Evolutionary conservation across 352 stramenopile species (phyloP), one percentile per base, ranked within the genome.

Genomic region (Phytophthora cryptogea): DNA sequence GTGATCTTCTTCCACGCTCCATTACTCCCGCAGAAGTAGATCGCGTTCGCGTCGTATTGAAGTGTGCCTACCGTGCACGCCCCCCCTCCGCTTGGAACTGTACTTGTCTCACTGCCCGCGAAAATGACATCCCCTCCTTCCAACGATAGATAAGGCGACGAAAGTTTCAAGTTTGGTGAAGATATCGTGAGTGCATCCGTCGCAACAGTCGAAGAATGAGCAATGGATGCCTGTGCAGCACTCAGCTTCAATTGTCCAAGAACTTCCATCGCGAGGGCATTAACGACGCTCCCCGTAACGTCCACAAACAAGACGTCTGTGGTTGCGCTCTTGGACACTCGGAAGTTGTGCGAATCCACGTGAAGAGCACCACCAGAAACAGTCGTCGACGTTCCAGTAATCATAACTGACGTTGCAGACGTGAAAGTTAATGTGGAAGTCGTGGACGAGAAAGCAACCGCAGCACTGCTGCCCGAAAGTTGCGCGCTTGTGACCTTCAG

Each of bases 311-410:
- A 65, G 26, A 79, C 62, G 28, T 80, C 44, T 33, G 35, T 56
- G 20, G 44, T 40, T 40, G n/a, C 42, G 39, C 49, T 47, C 35
- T 59, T 60, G 20, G 70, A 80, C 13, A 82, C 72, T 6, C 48
- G 61, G 48, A 86, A 70, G 44, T 80, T 54, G 31, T 84, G 59
- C 39, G 68, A 76, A 44, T 83, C 72, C 17, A 90, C 74, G 37
- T 77, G 55, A 47, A 90, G 64, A 8, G 49, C 30, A 9, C 74
- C 78, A 11, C 74, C 76, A 8, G 68, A 57, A 55, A 89, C 50
- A 30, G 70, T 70, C 9, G 78, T 88, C 13, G 58, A 70, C 23
- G 63, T 57, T 11, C 66, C 71, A 13, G 76, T 70, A 11, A 90
- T 84, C 28, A 66, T 59, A 11, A 90, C 69, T 27, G 56, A 45